phyloP scores from a whole-genome alignment of 495 filamentous ascomycete genomes.

The Hypomontagnella monticulosa region DNA sequence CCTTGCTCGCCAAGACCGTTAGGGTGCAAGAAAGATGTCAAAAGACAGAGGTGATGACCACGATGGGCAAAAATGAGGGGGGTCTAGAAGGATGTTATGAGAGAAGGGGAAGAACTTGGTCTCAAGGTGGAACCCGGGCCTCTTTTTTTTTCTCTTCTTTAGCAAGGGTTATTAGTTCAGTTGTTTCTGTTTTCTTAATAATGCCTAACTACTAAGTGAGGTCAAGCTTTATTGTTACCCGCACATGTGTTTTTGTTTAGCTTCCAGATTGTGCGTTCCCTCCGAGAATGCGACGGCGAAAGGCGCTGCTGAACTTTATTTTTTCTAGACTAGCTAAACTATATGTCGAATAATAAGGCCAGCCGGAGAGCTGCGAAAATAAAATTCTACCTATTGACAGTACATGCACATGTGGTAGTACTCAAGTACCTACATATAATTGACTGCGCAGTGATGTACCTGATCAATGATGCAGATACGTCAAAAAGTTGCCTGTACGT shows the following conservation, averaged over 20 bases:
- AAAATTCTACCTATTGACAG: neutral
- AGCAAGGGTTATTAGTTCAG: neutral
- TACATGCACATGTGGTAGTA: too few species aligned
- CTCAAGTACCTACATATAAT: too few species aligned
- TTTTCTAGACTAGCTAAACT: neutral
- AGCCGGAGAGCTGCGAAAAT: neutral
- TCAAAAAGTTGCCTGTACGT: neutral
- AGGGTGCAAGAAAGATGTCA: constrained; percentile 30
- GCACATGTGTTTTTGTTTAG: too few species aligned
- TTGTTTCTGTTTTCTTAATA: neutral
- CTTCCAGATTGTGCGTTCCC: too few species aligned
- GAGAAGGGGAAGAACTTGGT: constrained; percentile 3
- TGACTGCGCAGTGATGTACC: too few species aligned
- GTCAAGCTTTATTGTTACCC: neutral
- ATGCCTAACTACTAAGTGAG: neutral
- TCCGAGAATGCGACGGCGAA: too few species aligned
- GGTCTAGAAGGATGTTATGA: constrained; percentile 28
- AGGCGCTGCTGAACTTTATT: too few species aligned
- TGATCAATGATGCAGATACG: constrained; percentile 3
- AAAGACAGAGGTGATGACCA: constrained; percentile 20
- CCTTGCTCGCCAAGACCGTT: constrained; percentile 37
- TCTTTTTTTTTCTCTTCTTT: constrained; percentile 4
- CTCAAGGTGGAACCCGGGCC: constrained; percentile 15
- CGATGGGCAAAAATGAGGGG: constrained; percentile 18
- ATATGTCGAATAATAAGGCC: constrained; percentile 11